Evolutionary conservation across 192 early-diverging fungal genomes (phyloP), one percentile per base, ranked within the genome.

Genomic region (Umbelopsis vinacea): DNA sequence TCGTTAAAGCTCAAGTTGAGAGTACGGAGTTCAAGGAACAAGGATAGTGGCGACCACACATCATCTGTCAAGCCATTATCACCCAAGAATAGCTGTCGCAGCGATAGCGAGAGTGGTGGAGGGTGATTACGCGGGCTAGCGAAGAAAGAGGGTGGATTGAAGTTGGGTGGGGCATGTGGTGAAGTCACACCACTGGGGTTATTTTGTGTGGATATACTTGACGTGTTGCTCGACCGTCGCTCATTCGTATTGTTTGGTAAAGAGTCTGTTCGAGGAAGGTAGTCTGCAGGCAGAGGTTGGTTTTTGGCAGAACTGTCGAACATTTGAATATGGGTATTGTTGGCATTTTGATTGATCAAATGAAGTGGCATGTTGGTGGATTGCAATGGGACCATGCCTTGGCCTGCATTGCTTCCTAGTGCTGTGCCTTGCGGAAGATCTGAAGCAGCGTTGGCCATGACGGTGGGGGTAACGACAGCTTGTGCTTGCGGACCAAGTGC

Each of bases 51-150:
- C 38, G 84, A 83, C 79, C 93, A 92, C 15, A 95, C 77, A 29
- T 94, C 94, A 66, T 96, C 93, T 40, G 87, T 90, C 22, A 97
- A 78, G 47, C 86, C 82, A 79, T 96, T 97, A 74, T 95, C 95
- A n/a, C 90, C 92, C 45, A 96, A 75, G 19, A 85, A 89, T 26
- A 97, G 83, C 33, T 81, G 78, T 14, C 79, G 78, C 24, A 97
- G 81, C 9, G 89, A 81, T 6, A 70, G 47, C 2, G 81, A 79
- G 21, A 94, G 73, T 9, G 90, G 90, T 38, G 87, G 86, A 5
- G 85, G 72, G 66, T 81, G 76, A 29, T 83, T 83, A 22, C 79
- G 69, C 35, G 81, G 79, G 76, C 77, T 81, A 70, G 79, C 79
- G 85, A 73, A 85, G 83, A 81, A 81, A 2, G 75, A 77, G 11